Evolutionary conservation across 1,284 basidiomycete species (phyloP).

Genomic region (Ustanciosporium gigantosporum): DNA sequence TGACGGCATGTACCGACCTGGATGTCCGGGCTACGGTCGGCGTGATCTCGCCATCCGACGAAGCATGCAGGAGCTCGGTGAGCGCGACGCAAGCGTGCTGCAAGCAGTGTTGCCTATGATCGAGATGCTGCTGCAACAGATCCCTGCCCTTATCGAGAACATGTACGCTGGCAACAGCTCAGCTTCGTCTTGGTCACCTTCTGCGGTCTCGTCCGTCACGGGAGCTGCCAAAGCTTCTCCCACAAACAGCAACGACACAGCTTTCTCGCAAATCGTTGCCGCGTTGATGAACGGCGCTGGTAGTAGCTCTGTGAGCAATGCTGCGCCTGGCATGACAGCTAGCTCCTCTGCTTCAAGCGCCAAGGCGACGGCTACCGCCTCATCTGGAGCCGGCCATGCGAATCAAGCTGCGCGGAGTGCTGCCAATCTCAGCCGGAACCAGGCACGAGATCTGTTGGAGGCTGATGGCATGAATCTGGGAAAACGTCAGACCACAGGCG

Average conservation of each 20-base stretch:
- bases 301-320: not conserved
- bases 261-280: slow-evolving; percentile 29
- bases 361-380: not conserved
- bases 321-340: slow-evolving; percentile 7
- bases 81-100: slow-evolving; percentile 32
- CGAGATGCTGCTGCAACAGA: slow-evolving; percentile 32
- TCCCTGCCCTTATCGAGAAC: slow-evolving; percentile 25
- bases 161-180: slow-evolving; percentile 10
- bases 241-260: slow-evolving; percentile 17
- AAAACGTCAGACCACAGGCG: slow-evolving; percentile 18
- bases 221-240: slow-evolving; percentile 6
- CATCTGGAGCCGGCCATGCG: slow-evolving; percentile 2
- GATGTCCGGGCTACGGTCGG: slow-evolving; percentile 48
- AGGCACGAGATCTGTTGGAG: slow-evolving; percentile 26
- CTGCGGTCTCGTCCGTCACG: slow-evolving; percentile 8
- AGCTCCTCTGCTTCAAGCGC: slow-evolving; percentile 4
- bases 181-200: slow-evolving; percentile 10
- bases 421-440: slow-evolving; percentile 34
- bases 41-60: slow-evolving; percentile 30
- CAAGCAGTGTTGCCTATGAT: slow-evolving; percentile 36
- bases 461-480: slow-evolving; percentile 39
- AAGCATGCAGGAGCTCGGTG: slow-evolving; percentile 19
- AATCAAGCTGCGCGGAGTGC: slow-evolving; percentile 22
- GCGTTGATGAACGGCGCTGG: slow-evolving; percentile 7
- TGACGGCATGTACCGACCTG: slow-evolving; percentile 47